Evolutionary conservation across 1,139 yeast genomes (phyloP).

Genomic region (Suhomyces bribrorum): DNA sequence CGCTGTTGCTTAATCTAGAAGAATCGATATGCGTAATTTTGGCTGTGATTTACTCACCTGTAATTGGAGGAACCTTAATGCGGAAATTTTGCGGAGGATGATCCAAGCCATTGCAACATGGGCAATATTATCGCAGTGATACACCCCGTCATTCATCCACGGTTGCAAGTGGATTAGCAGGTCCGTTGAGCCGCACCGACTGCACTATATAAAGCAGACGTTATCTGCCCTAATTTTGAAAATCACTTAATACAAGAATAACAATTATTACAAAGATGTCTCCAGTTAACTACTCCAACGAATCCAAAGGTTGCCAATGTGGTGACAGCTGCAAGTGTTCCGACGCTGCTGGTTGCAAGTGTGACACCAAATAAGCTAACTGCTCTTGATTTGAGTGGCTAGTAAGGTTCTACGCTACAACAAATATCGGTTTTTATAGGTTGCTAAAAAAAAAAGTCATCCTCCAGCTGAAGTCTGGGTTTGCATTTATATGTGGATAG

Average conservation of each 20-base stretch:
- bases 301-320: slow-evolving; percentile 23
- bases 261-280: slow-evolving; percentile 13
- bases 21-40: background rate
- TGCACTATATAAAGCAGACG: slow-evolving; percentile 8
- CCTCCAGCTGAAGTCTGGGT: background rate
- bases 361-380: slow-evolving; percentile 20
- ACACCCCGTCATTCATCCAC: background rate
- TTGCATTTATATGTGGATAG: background rate
- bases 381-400: slow-evolving; percentile 1
- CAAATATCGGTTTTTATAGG: background rate
- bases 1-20: background rate
- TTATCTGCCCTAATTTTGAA: background rate
- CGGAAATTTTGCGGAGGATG: slow-evolving; percentile 2
- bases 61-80: background rate
- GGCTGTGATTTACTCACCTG: background rate
- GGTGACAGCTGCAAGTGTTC: slow-evolving; percentile 30
- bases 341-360: slow-evolving; percentile 24
- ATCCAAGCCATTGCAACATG: background rate
- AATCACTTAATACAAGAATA: slow-evolving; percentile 12
- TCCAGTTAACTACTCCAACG: slow-evolving; percentile 20
- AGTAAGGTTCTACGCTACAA: too few relatives aligned
- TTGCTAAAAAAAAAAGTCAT: background rate
- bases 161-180: background rate
- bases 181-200: slow-evolving; percentile 9
- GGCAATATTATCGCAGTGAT: background rate